phyloP scores from a whole-genome alignment of 352 stramenopile species.

The Nothophytophthora sp. region DNA sequence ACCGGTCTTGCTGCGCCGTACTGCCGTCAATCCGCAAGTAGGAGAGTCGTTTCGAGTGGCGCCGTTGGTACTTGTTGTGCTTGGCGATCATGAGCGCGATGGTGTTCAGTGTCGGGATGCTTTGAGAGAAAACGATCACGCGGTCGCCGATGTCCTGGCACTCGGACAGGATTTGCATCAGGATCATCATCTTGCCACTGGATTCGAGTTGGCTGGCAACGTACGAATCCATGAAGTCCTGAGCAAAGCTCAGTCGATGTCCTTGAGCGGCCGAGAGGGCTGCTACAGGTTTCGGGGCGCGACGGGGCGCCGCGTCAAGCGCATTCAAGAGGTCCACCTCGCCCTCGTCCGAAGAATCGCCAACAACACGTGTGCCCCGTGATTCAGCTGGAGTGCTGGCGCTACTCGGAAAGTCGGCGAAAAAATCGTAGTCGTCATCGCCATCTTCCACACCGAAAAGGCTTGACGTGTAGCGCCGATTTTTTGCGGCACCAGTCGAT shows the following conservation, averaged over 20 bases:
- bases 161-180: slow-evolving; percentile 77
- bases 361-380: slow-evolving; percentile 3
- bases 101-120: slow-evolving; percentile 83
- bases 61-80: slow-evolving; percentile 57
- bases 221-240: slow-evolving; percentile 65
- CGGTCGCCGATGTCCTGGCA: slow-evolving; percentile 78
- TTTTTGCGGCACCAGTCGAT: too few relatives aligned
- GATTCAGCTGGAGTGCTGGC: background rate
- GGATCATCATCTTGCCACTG: slow-evolving; percentile 88
- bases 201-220: slow-evolving; percentile 50
- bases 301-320: slow-evolving; percentile 16
- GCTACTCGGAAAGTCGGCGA: slow-evolving; percentile 14
- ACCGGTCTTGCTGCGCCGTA: slow-evolving; percentile 76
- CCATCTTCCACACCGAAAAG: slow-evolving; percentile 53
- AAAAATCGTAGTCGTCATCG: slow-evolving; percentile 53
- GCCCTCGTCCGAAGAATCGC: slow-evolving; percentile 29
- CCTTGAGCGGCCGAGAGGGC: background rate
- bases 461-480: slow-evolving; percentile 18
- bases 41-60: slow-evolving; percentile 44
- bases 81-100: slow-evolving; percentile 73
- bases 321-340: slow-evolving; percentile 50
- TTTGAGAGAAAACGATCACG: slow-evolving; percentile 91
- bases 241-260: slow-evolving; percentile 77
- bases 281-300: slow-evolving; percentile 3
- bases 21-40: slow-evolving; percentile 86